Base-by-base conservation (phyloP, 306 rosid genomes). In the Macrotyloma uniflorum region DNA sequence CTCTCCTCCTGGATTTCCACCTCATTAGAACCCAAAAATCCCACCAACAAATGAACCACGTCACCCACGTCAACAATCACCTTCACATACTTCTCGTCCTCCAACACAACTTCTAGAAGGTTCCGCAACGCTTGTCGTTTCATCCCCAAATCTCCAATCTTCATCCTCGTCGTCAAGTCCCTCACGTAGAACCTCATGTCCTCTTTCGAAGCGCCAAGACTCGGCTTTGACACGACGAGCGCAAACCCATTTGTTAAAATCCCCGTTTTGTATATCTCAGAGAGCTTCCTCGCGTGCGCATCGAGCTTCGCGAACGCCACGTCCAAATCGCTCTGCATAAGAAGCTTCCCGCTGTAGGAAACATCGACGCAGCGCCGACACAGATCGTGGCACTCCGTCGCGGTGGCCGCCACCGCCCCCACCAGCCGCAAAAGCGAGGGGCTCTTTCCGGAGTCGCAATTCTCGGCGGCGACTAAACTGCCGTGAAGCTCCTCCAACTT, bases 281-380 rank as follows among this genome's bases (percentile, higher is more conserved):
- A 82, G 12, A 94, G 88, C 69, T 40, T 89, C 75, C 47, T 88
- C 33, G 82, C 82, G 32, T 89, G 89, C 54, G 77, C 83, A 63
- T 88, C 94, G 66, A 92, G 80, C 33, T 83, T 90, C 40, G 91
- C 80, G 15, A 81, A 83, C 71, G 88, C 76, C 54, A 86, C 85
- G 59, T 92, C 96, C 86, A 94, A 88, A 84, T 94, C 98, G 73
- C 97, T 92, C 86, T 92, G 98, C 98, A 94, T 94, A 81, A 94
- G 91, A 36, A 94, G 96, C 91, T 94, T 94, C 69, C 98, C 98
- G 19, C 94, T 87, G 81, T 86, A 94, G 2, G 97, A 89, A 11
- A 92, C 84, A 66, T 94, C 94, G 5, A 90, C 89, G 74, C 98
- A 94, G 30, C 97, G 97, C 14, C 84, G 89, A 35, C 92, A 92